Percentiles rank a stretch among this genome's conserved stretches.
These are phyloP conservation scores for Forsythia viridissima DNA, from an alignment of 257 asterid species.

Conservation along the genomic window DNA sequence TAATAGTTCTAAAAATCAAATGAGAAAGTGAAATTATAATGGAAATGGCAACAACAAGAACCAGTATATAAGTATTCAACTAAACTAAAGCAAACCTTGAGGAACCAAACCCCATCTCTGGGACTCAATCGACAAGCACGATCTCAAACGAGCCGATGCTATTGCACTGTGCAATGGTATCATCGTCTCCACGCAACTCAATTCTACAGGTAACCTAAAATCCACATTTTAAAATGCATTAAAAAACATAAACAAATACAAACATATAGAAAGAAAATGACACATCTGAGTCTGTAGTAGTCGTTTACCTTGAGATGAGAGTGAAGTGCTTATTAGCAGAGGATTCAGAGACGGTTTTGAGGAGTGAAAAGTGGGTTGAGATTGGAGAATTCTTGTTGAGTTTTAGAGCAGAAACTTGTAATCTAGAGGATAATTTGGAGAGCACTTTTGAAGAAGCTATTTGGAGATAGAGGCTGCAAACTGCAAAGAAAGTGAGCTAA, in stretches of 20 bases:
- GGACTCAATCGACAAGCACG: slow-evolving; percentile 53
- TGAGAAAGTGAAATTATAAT: neutral
- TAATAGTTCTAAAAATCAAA: neutral
- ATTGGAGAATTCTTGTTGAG: slow-evolving; percentile 20
- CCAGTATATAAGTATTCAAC: neutral
- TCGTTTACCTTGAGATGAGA: slow-evolving; percentile 46
- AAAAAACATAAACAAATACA: neutral
- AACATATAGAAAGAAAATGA: neutral
- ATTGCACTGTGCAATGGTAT: slow-evolving; percentile 65
- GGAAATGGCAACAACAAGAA: neutral
- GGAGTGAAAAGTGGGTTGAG: slow-evolving; percentile 20
- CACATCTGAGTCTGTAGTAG: neutral
- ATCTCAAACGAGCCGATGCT: slow-evolving; percentile 58
- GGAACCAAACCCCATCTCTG: slow-evolving; percentile 62
- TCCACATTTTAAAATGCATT: slow-evolving; percentile 13
- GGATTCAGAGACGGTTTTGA: slow-evolving; percentile 35
- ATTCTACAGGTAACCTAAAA: slow-evolving; percentile 61
- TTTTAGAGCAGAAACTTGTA: slow-evolving; percentile 30
- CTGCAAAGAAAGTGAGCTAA: neutral
- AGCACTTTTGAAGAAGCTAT: slow-evolving; percentile 49
- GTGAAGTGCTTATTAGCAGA: slow-evolving; percentile 37
- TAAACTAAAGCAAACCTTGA: slow-evolving; percentile 42
- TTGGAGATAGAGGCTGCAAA: neutral
- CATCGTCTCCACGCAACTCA: slow-evolving; percentile 56
- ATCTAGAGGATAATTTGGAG: slow-evolving; percentile 43